A percentile compares a stretch with the other conserved stretches of the same genome.
phyloP scores from a whole-genome alignment of 345 rosid genomes.

The Ceriops decandra region DNA sequence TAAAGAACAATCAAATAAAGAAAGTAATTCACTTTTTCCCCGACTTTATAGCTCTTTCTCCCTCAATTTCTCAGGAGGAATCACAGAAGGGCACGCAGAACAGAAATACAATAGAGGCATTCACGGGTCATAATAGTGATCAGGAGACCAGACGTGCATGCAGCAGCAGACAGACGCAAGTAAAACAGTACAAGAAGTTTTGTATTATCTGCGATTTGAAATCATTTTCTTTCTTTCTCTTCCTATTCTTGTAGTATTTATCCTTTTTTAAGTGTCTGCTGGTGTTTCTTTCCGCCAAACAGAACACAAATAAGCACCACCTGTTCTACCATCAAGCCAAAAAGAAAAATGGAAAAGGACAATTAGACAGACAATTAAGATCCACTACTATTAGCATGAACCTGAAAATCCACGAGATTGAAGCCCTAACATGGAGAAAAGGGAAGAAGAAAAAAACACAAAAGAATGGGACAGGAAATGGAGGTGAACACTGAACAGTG shows the following conservation, averaged over 20 bases:
- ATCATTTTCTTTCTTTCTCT: constrained; percentile 5
- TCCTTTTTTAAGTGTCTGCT: neutral
- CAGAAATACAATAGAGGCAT: constrained; percentile 29
- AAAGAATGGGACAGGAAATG: neutral
- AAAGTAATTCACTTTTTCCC: constrained; percentile 22
- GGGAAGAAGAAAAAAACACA: neutral
- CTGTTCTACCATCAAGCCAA: neutral
- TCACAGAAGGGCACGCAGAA: constrained; percentile 16
- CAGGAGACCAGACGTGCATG: constrained; percentile 43
- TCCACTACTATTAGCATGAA: neutral
- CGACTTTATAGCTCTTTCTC: constrained; percentile 24
- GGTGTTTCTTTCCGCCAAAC: neutral
- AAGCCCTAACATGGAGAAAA: neutral
- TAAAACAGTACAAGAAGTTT: constrained; percentile 9
- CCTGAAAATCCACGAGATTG: neutral
- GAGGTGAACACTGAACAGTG: neutral
- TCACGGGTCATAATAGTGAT: constrained; percentile 26
- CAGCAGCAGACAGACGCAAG: constrained; percentile 20
- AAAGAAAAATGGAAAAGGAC: neutral
- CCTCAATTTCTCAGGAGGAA: constrained; percentile 18
- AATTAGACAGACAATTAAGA: neutral
- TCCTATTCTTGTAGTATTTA: neutral
- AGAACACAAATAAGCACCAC: neutral
- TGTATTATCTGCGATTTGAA: constrained; percentile 8
- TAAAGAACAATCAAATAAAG: neutral